Base-by-base conservation (phyloP, 2,329 filamentous ascomycete species). In the Fusarium sp. region DNA sequence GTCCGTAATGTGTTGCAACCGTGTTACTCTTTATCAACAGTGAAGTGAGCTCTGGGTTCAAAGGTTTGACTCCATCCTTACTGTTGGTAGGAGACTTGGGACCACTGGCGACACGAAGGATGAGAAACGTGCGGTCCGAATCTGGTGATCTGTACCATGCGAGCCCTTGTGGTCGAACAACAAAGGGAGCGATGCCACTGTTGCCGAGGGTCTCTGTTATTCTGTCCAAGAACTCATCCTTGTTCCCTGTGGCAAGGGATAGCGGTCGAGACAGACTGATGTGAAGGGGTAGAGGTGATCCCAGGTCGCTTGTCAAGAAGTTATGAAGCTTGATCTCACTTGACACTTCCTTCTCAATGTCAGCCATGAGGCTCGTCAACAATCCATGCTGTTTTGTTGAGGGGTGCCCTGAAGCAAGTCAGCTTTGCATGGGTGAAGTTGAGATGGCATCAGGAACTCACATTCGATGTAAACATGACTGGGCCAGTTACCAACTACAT, bases 401-500 rank as follows among this genome's bases (percentile, higher is more conserved):
- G 22, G 90, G 90, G 79, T 87, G 85, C 90, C 89, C 89, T 91
- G 71, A 30, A 26, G 26, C 18, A 44, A 38, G 48, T 68, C 35
- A 68, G 65, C 14, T 31, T 7, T 42, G 51, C 55, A 33, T 58
- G 33, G 15, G 18, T 15, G 50, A 58, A n/a, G 28, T 28, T 33
- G 22, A 38, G n/a, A 10, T 20, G n/a, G n/a, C 24, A 11, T 35
- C 45, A 44, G 7, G 22, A 20, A 85, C 91, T 83, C 86, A 97
- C 96, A 99, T 84, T 98, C 95, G 63, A 97, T 86, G 81, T 97
- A 98, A 50, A 98, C 80, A 82, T 98, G 95, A 38, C 91, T 94
- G 3, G 95, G 94, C 96, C 96, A 99, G 81, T 95, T 94, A 68
- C 96, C 96, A 66, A 91, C 89, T 31, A 95, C 86, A 82, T 99